Conservation (phyloP, 352 stramenopile genomes). For the Globisporangium alternatum region DNA sequence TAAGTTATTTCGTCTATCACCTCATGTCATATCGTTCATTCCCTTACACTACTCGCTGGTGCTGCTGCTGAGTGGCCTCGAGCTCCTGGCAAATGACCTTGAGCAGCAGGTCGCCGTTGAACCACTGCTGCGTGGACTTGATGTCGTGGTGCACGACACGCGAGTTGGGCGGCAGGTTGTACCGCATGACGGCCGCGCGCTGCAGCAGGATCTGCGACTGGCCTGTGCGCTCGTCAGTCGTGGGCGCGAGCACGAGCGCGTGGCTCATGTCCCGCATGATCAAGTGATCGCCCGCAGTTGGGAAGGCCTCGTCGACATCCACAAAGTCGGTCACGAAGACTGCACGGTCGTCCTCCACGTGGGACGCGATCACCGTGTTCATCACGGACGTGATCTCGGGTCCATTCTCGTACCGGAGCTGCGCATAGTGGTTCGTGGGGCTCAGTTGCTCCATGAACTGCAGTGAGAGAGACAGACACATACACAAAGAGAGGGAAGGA, state of each 20-base stretch:
- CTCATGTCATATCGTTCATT: neutral
- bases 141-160: conserved; percentile 44
- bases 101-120: conserved; percentile 62
- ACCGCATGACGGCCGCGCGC: conserved; percentile 40
- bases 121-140: conserved; percentile 39
- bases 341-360: conserved; percentile 25
- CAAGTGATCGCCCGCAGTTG: conserved; percentile 22
- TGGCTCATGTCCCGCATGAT: conserved; percentile 31
- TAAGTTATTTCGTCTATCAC: conserved; percentile 3
- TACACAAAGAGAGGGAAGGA: no score
- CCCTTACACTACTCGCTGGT: conserved; percentile 1
- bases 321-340: no score
- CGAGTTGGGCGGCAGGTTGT: conserved; percentile 48
- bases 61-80: conserved; percentile 18
- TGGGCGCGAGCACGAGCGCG: conserved; percentile 31
- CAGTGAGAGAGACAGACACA: no score
- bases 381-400: conserved; percentile 28
- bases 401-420: conserved; percentile 44
- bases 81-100: conserved; percentile 51
- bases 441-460: conserved; percentile 33
- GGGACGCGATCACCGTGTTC: conserved; percentile 39
- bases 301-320: conserved; percentile 27
- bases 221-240: conserved; percentile 28
- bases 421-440: conserved; percentile 29
- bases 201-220: conserved; percentile 45